These are phyloP conservation scores for Xylaria sp. DNA, from an alignment of 2,329 filamentous ascomycete genomes.

Conservation along the genomic window DNA sequence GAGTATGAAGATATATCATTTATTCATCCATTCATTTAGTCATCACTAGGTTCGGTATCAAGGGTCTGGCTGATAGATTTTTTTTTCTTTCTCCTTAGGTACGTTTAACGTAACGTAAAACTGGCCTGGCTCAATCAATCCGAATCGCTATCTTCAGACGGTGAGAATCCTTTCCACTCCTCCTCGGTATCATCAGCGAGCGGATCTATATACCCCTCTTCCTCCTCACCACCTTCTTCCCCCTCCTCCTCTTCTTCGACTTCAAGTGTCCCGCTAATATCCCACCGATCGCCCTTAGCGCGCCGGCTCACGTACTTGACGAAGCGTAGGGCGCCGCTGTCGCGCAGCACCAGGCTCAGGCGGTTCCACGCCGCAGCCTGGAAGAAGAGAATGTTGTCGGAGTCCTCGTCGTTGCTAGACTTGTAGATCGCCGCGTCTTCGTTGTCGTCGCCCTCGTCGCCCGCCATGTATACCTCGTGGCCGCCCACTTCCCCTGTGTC, in stretches of 20 bases:
- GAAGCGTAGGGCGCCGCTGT: constrained; percentile 87
- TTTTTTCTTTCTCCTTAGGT: background rate
- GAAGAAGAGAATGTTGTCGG: constrained; percentile 75
- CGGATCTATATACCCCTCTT: constrained; percentile 50
- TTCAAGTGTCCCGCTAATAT: constrained; percentile 82
- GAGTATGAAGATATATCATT: no score
- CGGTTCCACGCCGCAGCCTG: constrained; percentile 83
- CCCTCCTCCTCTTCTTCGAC: constrained; percentile 63
- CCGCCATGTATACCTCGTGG: constrained; percentile 94
- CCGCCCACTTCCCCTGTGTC: constrained; percentile 73
- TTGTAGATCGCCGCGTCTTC: constrained; percentile 90
- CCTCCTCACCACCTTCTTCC: constrained; percentile 57
- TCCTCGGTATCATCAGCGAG: constrained; percentile 62
- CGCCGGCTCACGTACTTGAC: constrained; percentile 92
- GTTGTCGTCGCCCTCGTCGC: constrained; percentile 73
- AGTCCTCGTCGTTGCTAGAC: constrained; percentile 79
- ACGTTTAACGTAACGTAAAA: background rate
- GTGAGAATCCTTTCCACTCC: constrained; percentile 69
- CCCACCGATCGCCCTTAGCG: constrained; percentile 91
- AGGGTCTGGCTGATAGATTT: background rate
- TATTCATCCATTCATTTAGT: constrained; percentile 15
- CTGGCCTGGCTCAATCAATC: constrained; percentile 33
- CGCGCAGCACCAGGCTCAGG: constrained; percentile 87
- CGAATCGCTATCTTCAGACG: constrained; percentile 45
- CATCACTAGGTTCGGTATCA: constrained; percentile 21